Evolutionary conservation across 768 basidiomycete genomes (phyloP), one percentile per base, ranked within the genome.

Genomic region (Psilocybe cubensis): DNA sequence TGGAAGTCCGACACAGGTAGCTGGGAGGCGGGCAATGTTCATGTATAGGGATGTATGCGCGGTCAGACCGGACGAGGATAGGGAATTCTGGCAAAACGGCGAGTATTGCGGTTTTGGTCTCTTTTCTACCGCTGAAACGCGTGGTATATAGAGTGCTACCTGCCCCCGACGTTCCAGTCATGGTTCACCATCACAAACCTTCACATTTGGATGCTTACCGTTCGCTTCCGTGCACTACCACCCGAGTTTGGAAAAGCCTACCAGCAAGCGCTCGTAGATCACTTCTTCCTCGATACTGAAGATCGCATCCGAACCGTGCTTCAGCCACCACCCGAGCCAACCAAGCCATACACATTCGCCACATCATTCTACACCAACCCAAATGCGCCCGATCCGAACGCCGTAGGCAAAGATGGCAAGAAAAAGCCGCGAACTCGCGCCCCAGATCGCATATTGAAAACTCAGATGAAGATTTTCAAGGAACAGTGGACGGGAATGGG

Each of bases 131-230:
- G 18, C 17, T 1, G 24, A 21, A 18, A 29, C 10, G 18, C 40
- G 11, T 31, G 9, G 21, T 21, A 8, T 21, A 35, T 64, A 97
- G 96, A 85, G 58, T 96, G 92, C 66, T 80, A 79, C 57, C 80
- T 98, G 5, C 94, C 96, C 9, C 89, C 89, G 11, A 97, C 96
- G 0, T 97, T 96, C 72, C 96, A 98, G 67, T 92, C 96, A 14
- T 98, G 95, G 92, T 98, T 98, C 75, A 92, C 92, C 3, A 76
- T 97, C 49, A 93, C 93, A 25, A 94, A 96, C 62, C 79, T 98
- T 25, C 94, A 98, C 72, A 78, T 98, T 46, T 96, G 95, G 90
- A 79, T 98, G 62, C 84, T 96, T 48, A 89, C 89, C 17, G 90
- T 92, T 52, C 90, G 96, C 21, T 81, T 97, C 9, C 92, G 96